Conservation (phyloP, 2,329 filamentous ascomycete genomes). For the Talaromyces marneffei region DNA sequence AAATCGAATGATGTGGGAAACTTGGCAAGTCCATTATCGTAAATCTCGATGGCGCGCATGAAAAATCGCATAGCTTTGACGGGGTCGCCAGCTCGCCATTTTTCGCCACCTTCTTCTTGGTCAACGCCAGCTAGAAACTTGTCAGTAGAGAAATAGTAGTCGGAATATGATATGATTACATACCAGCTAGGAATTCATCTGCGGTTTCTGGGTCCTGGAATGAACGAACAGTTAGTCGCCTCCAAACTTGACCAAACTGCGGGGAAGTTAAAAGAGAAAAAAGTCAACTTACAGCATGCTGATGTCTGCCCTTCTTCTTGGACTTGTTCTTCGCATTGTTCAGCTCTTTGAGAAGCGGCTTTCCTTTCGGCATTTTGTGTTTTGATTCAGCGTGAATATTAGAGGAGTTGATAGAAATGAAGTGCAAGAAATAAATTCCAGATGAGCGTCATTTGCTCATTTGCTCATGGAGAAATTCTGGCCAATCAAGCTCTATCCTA, state of each 20-base stretch:
- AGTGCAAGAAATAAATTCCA: neutral
- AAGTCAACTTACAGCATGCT: conserved; percentile 31
- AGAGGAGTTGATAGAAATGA: neutral
- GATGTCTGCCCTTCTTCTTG: conserved; percentile 16
- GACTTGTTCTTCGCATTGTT: conserved; percentile 38
- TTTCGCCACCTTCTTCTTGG: conserved; percentile 65
- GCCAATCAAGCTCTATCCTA: neutral
- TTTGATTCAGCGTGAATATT: neutral
- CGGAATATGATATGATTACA: conserved; percentile 10
- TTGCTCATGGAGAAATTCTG: conserved; percentile 4
- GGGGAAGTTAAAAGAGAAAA: neutral
- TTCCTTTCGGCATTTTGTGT: conserved; percentile 35
- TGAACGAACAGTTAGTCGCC: neutral
- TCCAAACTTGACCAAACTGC: neutral
- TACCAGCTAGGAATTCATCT: conserved; percentile 62
- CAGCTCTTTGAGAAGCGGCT: conserved; percentile 37
- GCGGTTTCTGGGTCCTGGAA: conserved; percentile 52
- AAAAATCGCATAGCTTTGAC: conserved; percentile 56
- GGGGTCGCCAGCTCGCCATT: conserved; percentile 67
- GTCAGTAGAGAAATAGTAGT: neutral
- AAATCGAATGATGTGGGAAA: conserved; percentile 62
- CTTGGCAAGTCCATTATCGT: conserved; percentile 56
- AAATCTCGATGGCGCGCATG: conserved; percentile 60
- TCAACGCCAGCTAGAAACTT: conserved; percentile 54
- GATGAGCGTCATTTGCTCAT: neutral